These are phyloP conservation scores for Sinapis alba DNA, from an alignment of 441 rosid genomes.

Conservation along the genomic window DNA sequence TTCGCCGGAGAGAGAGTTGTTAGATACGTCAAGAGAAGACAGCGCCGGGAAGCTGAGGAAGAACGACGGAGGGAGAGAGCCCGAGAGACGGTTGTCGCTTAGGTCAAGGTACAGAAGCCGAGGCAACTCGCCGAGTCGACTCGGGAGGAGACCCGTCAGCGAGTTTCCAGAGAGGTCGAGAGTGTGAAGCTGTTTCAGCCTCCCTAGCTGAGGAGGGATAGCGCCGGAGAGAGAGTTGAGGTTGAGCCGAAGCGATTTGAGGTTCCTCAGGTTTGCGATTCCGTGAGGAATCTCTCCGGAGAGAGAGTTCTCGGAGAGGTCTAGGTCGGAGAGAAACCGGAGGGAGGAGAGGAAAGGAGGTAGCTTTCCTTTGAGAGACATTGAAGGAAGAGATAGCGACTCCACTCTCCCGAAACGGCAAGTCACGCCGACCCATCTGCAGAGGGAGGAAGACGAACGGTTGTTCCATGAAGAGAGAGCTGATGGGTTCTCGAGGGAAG, in stretches of 20 bases:
- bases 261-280: slow-evolving; percentile 39
- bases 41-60: slow-evolving; percentile 52
- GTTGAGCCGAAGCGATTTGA: slow-evolving; percentile 54
- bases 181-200: slow-evolving; percentile 45
- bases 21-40: slow-evolving; percentile 66
- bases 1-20: slow-evolving; percentile 66
- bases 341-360: slow-evolving; percentile 60
- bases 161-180: slow-evolving; percentile 71
- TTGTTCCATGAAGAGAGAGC: slow-evolving; percentile 74
- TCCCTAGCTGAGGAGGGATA: slow-evolving; percentile 59
- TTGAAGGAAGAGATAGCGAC: slow-evolving; percentile 48
- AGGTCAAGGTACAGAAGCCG: slow-evolving; percentile 61
- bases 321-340: slow-evolving; percentile 50
- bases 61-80: slow-evolving; percentile 53
- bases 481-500: slow-evolving; percentile 45
- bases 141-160: slow-evolving; percentile 54
- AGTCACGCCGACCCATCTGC: slow-evolving; percentile 74
- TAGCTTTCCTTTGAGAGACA: slow-evolving; percentile 50
- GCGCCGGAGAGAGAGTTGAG: slow-evolving; percentile 53
- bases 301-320: slow-evolving; percentile 61
- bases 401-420: slow-evolving; percentile 57
- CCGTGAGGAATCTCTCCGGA: slow-evolving; percentile 48
- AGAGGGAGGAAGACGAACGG: slow-evolving; percentile 32
- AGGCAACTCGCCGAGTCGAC: slow-evolving; percentile 50
- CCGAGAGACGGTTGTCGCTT: slow-evolving; percentile 62